A percentile compares a stretch with the other conserved stretches of the same genome.
Evolutionary conservation across 257 asterid species (phyloP).

Genomic region (Plantago ovata): DNA sequence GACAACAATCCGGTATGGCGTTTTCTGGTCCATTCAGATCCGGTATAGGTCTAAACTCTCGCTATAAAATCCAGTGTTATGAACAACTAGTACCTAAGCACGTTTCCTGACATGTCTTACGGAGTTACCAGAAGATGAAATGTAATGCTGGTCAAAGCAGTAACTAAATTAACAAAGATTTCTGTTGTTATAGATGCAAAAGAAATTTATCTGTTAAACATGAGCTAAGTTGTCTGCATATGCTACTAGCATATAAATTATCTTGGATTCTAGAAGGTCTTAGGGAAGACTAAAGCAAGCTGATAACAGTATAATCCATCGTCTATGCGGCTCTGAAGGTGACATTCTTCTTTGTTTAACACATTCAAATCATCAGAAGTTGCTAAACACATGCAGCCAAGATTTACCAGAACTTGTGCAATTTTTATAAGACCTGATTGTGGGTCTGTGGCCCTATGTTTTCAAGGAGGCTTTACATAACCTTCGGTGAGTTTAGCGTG

Average conservation of each 20-base stretch:
- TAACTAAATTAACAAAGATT: not conserved
- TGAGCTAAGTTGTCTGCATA: slow-evolving; percentile 7
- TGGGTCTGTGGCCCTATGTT: too few relatives aligned
- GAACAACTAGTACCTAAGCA: too few relatives aligned
- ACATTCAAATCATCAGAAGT: slow-evolving; percentile 22
- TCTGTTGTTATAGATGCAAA: slow-evolving; percentile 11
- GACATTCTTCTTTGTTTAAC: slow-evolving; percentile 23
- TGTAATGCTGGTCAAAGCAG: not conserved
- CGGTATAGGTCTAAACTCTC: too few relatives aligned
- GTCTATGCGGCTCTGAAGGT: slow-evolving; percentile 30
- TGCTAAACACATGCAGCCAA: slow-evolving; percentile 24
- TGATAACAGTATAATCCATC: slow-evolving; percentile 25
- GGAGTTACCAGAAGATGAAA: not conserved
- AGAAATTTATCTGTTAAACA: slow-evolving; percentile 8
- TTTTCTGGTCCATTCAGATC: not conserved
- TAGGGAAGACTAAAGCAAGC: slow-evolving; percentile 22
- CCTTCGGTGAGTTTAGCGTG: too few relatives aligned
- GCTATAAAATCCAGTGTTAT: too few relatives aligned
- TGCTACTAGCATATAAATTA: slow-evolving; percentile 3
- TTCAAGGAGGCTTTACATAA: too few relatives aligned
- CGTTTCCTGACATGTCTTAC: not conserved
- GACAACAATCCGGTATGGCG: slow-evolving; percentile 28
- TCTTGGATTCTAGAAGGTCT: slow-evolving; percentile 21
- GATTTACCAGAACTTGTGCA: not conserved
- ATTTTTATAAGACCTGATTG: not conserved